Percentiles rank a stretch among this genome's conserved stretches.
These are phyloP conservation scores for Phytophthora pisi DNA, from an alignment of 352 stramenopile genomes.

Conservation along the genomic window DNA sequence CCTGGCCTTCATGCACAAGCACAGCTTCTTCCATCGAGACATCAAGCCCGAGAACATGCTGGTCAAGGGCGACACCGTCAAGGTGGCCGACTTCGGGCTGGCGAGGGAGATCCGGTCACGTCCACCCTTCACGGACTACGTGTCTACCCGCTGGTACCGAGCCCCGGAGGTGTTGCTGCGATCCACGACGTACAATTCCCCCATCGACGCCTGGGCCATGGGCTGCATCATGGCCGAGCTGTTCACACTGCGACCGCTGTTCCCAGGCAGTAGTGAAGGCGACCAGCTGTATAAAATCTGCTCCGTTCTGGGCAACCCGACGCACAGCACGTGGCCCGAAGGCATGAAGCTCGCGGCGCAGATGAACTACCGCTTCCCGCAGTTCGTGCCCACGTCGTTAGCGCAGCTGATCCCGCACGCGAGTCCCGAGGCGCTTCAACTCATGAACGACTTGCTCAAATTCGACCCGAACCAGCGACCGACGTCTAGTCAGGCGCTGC, in stretches of 20 bases:
- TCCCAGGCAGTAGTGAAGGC: conserved; percentile 96
- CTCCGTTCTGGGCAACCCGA: conserved; percentile 94
- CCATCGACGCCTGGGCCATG: conserved; percentile 97
- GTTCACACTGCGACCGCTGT: conserved; percentile 96
- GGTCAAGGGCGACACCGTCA: conserved; percentile 94
- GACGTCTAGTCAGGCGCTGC: conserved; percentile 92
- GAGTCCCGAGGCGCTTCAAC: conserved; percentile 87
- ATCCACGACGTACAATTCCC: conserved; percentile 95
- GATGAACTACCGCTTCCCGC: conserved; percentile 96
- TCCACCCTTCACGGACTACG: conserved; percentile 97
- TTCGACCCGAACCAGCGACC: conserved; percentile 94
- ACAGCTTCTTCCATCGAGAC: conserved; percentile 98
- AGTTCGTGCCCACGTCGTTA: conserved; percentile 92
- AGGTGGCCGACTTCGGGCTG: conserved; percentile 99
- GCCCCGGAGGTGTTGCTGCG: conserved; percentile 97
- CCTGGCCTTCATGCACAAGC: conserved; percentile 98
- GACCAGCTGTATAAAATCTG: conserved; percentile 99
- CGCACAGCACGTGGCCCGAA: conserved; percentile 91
- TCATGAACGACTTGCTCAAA: conserved; percentile 93
- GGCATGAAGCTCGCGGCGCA: conserved; percentile 94
- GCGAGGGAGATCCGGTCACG: conserved; percentile 92
- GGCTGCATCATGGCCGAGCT: conserved; percentile 99
- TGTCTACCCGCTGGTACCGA: conserved; percentile 98
- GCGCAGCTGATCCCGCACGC: conserved; percentile 91
- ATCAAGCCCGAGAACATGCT: conserved; percentile 99